Conservation (phyloP, 148 eudicot genomes). For the Camellia sinensis region DNA sequence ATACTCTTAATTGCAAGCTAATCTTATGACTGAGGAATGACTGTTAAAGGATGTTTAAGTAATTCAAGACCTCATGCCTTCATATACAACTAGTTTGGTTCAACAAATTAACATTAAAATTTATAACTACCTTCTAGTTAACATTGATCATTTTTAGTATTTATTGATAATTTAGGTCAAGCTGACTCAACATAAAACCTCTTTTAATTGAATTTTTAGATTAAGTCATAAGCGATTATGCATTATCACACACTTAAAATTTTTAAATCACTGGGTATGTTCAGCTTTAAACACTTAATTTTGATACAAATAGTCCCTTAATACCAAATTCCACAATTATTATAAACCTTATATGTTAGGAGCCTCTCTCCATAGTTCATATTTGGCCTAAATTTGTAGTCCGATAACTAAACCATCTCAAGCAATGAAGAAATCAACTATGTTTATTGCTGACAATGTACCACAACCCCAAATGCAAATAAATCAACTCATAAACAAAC, state of each 20-base stretch:
- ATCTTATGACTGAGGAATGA: neutral
- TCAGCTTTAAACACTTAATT: neutral
- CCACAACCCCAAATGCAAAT: conserved; percentile 1
- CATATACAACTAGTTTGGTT: neutral
- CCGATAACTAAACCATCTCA: neutral
- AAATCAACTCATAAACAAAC: conserved; percentile 14
- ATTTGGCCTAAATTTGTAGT: neutral
- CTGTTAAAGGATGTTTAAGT: neutral
- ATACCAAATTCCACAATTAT: neutral
- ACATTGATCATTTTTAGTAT: neutral
- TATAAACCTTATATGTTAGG: too few relatives aligned
- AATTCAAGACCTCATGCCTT: neutral
- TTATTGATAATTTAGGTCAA: neutral
- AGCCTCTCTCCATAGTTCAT: neutral
- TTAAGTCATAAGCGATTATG: neutral
- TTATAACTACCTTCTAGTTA: neutral
- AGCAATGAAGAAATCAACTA: neutral
- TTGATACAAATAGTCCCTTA: neutral
- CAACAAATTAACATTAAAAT: neutral
- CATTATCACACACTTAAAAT: too few relatives aligned
- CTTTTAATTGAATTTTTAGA: too few relatives aligned
- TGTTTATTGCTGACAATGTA: too few relatives aligned
- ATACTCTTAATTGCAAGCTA: neutral
- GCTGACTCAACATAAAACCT: neutral
- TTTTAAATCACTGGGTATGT: neutral